Evolutionary conservation across 139 green algal species (phyloP).

Genomic region (Gonium pectorale): DNA sequence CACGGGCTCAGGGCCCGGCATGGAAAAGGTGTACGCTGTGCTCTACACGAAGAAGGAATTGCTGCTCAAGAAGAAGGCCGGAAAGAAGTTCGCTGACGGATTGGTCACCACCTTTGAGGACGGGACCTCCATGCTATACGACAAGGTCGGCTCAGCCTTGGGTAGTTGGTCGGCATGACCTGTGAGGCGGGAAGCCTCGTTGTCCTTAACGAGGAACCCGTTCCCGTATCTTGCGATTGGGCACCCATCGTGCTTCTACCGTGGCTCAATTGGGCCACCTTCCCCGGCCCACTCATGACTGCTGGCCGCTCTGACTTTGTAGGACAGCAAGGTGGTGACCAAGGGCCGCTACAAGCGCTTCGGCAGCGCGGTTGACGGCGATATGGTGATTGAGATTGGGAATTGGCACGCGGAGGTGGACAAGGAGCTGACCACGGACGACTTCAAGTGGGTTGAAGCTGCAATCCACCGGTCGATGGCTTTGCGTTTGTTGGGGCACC

Average conservation of each 20-base stretch:
- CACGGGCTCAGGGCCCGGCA: background rate
- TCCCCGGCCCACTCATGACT: too few species aligned
- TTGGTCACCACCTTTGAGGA: constrained; percentile 58
- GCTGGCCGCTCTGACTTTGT: too few species aligned
- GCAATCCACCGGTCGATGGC: background rate
- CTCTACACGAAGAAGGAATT: constrained; percentile 63
- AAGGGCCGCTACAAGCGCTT: constrained; percentile 53
- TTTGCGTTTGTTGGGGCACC: too few species aligned
- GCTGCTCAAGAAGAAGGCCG: constrained; percentile 48
- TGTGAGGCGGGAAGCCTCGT: background rate
- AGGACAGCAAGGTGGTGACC: constrained; percentile 71
- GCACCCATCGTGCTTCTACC: too few species aligned
- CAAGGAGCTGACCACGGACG: constrained; percentile 42
- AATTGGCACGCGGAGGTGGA: constrained; percentile 75
- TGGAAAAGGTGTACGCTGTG: constrained; percentile 36
- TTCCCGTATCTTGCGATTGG: too few species aligned
- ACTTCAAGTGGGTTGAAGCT: constrained; percentile 66
- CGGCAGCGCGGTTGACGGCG: background rate
- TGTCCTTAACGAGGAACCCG: too few species aligned
- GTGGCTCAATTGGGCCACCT: too few species aligned
- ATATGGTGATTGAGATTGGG: constrained; percentile 59
- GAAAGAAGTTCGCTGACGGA: constrained; percentile 65
- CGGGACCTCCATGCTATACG: constrained; percentile 45
- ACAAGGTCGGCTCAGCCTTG: background rate
- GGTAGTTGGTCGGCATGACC: background rate